Evolutionary conservation across 2,329 filamentous ascomycete genomes (phyloP).

Genomic region (Scortechinia acanthostroma): DNA sequence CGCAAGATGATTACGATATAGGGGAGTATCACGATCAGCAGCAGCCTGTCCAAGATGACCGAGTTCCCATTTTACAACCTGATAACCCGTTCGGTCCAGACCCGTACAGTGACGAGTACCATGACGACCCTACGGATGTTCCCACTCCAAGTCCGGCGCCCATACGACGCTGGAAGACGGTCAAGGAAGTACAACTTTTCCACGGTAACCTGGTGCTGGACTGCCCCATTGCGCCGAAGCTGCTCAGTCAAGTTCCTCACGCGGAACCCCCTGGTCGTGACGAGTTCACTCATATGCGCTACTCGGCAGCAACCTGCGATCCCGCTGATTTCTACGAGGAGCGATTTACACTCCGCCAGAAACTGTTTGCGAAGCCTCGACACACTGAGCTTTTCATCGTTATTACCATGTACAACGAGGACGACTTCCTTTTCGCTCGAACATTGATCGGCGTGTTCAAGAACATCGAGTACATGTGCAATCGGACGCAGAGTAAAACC

Average conservation of each 20-base stretch:
- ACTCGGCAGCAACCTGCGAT: constrained; percentile 90
- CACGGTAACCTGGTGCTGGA: constrained; percentile 94
- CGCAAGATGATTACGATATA: constrained; percentile 49
- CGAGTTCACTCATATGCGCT: constrained; percentile 86
- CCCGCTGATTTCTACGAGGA: constrained; percentile 80
- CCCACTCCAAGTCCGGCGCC: constrained; percentile 3
- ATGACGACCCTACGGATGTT: constrained; percentile 25
- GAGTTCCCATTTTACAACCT: constrained; percentile 43
- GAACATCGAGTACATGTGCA: constrained; percentile 98
- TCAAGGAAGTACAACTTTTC: constrained; percentile 96
- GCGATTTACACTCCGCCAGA: constrained; percentile 85
- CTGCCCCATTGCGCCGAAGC: constrained; percentile 82
- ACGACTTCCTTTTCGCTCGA: constrained; percentile 88
- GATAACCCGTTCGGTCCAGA: constrained; percentile 73
- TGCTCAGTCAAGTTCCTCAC: constrained; percentile 82
- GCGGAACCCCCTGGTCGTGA: constrained; percentile 68
- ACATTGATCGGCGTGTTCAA: constrained; percentile 97
- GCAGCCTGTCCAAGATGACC: constrained; percentile 31
- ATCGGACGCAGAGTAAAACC: constrained; percentile 83
- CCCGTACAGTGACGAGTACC: constrained; percentile 38
- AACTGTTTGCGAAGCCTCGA: constrained; percentile 82
- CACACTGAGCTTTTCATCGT: constrained; percentile 95
- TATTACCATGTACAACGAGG: constrained; percentile 98
- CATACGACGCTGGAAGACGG: constrained; percentile 91
- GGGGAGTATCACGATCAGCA: constrained; percentile 63